Evolutionary conservation across 2,329 filamentous ascomycete genomes (phyloP).

Genomic region (Pseudogymnoascus sp.): DNA sequence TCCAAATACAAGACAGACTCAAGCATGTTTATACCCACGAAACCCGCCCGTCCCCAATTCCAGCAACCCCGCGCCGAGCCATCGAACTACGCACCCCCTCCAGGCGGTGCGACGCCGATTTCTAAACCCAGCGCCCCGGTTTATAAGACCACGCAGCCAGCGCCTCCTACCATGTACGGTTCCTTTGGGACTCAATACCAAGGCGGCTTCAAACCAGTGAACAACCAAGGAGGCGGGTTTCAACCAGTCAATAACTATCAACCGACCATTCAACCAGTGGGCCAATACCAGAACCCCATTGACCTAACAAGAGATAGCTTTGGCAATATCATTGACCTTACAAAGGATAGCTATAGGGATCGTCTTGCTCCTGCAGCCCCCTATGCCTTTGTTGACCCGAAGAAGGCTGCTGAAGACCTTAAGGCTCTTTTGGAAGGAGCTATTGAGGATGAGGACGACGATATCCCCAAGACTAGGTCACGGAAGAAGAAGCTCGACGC

Average conservation of each 20-base stretch:
- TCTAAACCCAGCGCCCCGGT: constrained; percentile 16
- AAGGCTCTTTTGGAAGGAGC: constrained; percentile 76
- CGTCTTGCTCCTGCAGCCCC: constrained; percentile 20
- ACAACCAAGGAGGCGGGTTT: constrained; percentile 20
- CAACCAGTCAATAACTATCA: constrained; percentile 21
- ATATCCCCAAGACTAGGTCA: constrained; percentile 31
- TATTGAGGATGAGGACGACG: constrained; percentile 56
- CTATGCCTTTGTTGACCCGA: constrained; percentile 43
- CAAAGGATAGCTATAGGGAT: constrained; percentile 20
- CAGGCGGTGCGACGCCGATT: constrained; percentile 18
- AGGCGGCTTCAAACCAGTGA: constrained; percentile 10
- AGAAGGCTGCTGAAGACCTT: constrained; percentile 64
- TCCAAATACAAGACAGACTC: constrained; percentile 20
- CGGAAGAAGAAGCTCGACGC: constrained; percentile 32
- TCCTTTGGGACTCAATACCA: constrained; percentile 24
- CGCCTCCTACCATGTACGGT: constrained; percentile 23
- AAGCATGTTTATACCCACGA: constrained; percentile 26
- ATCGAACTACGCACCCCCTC: constrained; percentile 15
- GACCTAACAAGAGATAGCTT: constrained; percentile 24
- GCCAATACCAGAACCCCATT: constrained; percentile 22
- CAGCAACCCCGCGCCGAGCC: constrained; percentile 21
- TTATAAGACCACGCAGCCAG: constrained; percentile 26
- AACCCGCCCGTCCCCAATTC: constrained; percentile 24
- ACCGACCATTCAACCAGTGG: not conserved
- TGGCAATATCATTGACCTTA: constrained; percentile 22